Conservation (phyloP, 208 protist species). For the Acanthamoeba castellanii region DNA sequence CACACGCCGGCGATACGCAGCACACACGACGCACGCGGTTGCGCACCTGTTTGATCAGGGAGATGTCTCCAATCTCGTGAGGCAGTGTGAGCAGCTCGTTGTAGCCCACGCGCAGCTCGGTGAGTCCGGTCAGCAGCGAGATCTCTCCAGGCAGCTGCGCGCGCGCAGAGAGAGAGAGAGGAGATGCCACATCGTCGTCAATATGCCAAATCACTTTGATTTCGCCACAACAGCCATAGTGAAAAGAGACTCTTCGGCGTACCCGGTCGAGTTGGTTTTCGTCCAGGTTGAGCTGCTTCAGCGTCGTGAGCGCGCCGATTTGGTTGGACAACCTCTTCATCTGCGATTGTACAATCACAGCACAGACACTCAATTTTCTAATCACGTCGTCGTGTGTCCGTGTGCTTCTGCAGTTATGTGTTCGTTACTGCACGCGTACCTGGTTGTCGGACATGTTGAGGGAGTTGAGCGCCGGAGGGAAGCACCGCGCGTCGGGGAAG, state of each 20-base stretch:
- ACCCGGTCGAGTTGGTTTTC: slow-evolving; percentile 55
- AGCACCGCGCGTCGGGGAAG: slow-evolving; percentile 1
- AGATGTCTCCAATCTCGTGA: neutral
- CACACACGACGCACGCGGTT: neutral
- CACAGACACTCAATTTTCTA: no score
- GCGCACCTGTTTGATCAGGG: neutral
- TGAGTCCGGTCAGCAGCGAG: neutral
- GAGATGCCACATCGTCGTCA: no score
- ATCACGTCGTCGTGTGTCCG: no score
- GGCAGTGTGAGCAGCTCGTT: slow-evolving; percentile 58
- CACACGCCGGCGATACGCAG: neutral
- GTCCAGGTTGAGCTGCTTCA: slow-evolving; percentile 67
- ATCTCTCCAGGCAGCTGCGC: slow-evolving; percentile 9
- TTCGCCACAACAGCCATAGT: neutral
- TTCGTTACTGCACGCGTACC: neutral
- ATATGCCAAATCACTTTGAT: no score
- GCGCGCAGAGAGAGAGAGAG: no score
- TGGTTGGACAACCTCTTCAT: slow-evolving; percentile 21
- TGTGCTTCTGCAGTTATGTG: no score
- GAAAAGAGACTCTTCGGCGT: neutral
- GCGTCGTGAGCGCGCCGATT: neutral
- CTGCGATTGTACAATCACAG: neutral
- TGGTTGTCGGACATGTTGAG: slow-evolving; percentile 71
- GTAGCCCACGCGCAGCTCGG: slow-evolving; percentile 16
- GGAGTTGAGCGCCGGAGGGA: slow-evolving; percentile 39